These are phyloP conservation scores for Fusarium sp. DNA, from an alignment of 2,329 filamentous ascomycete species.

Conservation along the genomic window DNA sequence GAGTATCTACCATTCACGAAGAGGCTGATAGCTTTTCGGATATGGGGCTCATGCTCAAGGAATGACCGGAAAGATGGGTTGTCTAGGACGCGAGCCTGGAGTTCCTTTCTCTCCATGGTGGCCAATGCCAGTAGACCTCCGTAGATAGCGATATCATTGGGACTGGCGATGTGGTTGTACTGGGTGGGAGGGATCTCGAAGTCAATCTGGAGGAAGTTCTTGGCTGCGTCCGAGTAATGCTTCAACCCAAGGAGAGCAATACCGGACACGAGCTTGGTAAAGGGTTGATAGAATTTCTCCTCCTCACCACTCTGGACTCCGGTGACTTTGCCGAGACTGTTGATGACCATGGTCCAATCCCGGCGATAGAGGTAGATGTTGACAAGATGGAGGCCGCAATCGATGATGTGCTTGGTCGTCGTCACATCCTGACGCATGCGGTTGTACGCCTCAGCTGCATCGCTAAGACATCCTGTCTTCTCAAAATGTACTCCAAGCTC, in stretches of 20 bases:
- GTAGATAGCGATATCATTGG: constrained; percentile 92
- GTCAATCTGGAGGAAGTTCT: constrained; percentile 75
- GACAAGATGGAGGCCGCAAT: constrained; percentile 84
- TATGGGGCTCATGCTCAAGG: constrained; percentile 92
- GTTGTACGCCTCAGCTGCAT: constrained; percentile 81
- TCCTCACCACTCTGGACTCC: constrained; percentile 62
- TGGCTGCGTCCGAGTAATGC: constrained; percentile 73
- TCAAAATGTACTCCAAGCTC: constrained; percentile 90
- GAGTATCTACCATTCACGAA: constrained; percentile 94
- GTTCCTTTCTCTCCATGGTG: constrained; percentile 82
- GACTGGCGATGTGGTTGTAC: constrained; percentile 79
- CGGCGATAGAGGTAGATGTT: constrained; percentile 79
- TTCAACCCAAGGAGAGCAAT: constrained; percentile 61
- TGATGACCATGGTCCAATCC: constrained; percentile 79
- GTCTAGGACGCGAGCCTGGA: constrained; percentile 82
- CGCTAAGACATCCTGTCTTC: constrained; percentile 77
- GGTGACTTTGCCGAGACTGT: constrained; percentile 72
- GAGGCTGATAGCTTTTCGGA: constrained; percentile 88
- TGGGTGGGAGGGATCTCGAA: constrained; percentile 59
- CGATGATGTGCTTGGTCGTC: constrained; percentile 83
- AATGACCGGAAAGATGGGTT: constrained; percentile 86
- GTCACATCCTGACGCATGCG: constrained; percentile 94
- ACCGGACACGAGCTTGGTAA: constrained; percentile 64
- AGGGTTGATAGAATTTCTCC: constrained; percentile 59
- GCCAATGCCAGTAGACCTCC: constrained; percentile 91